Evolutionary conservation across 2,329 filamentous ascomycete species (phyloP).

Genomic region (Fusarium papillatum): DNA sequence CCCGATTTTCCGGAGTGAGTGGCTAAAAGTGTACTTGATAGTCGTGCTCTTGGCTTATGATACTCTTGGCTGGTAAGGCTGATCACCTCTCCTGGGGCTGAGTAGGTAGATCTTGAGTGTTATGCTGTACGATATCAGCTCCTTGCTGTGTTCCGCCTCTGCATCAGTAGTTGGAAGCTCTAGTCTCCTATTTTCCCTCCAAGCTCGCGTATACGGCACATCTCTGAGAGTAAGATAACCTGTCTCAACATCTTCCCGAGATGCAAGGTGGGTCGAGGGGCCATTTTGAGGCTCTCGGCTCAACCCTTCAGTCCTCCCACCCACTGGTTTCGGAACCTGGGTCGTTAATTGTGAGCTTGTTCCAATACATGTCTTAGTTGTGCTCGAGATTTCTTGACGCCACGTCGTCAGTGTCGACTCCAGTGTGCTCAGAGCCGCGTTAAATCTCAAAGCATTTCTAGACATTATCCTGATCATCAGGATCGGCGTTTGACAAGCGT

Average conservation of each 20-base stretch:
- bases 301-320: neutral
- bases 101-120: neutral
- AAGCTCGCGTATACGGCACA: neutral
- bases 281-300: conserved; percentile 14
- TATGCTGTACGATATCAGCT: neutral
- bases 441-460: neutral
- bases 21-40: neutral
- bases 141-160: neutral
- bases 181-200: neutral
- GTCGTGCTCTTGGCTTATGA: neutral
- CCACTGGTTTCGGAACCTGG: conserved; percentile 1
- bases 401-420: conserved; percentile 5
- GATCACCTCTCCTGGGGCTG: neutral
- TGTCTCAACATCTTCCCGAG: conserved; percentile 7
- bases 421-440: neutral
- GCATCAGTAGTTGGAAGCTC: neutral
- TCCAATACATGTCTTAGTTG: conserved; percentile 38
- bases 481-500: conserved; percentile 25
- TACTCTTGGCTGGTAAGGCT: neutral
- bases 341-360: conserved; percentile 15
- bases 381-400: neutral
- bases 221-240: neutral
- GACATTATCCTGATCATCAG: conserved; percentile 12
- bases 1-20: neutral
- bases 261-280: conserved; percentile 13